Evolutionary conservation across 257 asterid species (phyloP).

Genomic region (Eustoma russellianum): DNA sequence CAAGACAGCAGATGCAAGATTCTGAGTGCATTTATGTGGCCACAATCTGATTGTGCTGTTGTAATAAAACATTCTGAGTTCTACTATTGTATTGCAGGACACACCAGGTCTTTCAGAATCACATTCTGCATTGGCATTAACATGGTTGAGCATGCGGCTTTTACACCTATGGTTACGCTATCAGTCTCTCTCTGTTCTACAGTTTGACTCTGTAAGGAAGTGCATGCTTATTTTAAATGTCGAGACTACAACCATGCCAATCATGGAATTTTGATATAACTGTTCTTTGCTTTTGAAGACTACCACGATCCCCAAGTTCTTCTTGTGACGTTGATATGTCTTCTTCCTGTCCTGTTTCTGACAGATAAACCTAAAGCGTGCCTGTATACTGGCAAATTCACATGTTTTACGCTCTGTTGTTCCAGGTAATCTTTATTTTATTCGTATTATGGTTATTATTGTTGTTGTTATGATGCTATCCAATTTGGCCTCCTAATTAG

Average conservation of each 20-base stretch:
- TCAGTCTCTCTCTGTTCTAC: constrained; percentile 76
- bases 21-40: too few species aligned
- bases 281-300: too few species aligned
- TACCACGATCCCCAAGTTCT: constrained; percentile 1
- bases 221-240: too few species aligned
- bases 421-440: constrained; percentile 42
- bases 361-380: constrained; percentile 97
- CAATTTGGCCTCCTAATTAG: constrained; percentile 1
- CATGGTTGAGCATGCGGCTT: constrained; percentile 75
- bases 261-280: too few species aligned
- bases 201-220: constrained; percentile 60
- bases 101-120: constrained; percentile 63
- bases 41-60: too few species aligned
- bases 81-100: constrained; percentile 41
- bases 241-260: too few species aligned
- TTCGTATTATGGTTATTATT: background rate
- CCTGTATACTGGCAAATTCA: constrained; percentile 77
- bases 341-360: constrained; percentile 13
- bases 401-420: constrained; percentile 43
- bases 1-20: too few species aligned
- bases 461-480: background rate
- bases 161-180: constrained; percentile 94
- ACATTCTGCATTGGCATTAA: constrained; percentile 44
- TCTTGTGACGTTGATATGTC: background rate
- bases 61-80: too few species aligned